Base-by-base conservation (phyloP, 305 asterid genomes). In the Coffea humblotiana region DNA sequence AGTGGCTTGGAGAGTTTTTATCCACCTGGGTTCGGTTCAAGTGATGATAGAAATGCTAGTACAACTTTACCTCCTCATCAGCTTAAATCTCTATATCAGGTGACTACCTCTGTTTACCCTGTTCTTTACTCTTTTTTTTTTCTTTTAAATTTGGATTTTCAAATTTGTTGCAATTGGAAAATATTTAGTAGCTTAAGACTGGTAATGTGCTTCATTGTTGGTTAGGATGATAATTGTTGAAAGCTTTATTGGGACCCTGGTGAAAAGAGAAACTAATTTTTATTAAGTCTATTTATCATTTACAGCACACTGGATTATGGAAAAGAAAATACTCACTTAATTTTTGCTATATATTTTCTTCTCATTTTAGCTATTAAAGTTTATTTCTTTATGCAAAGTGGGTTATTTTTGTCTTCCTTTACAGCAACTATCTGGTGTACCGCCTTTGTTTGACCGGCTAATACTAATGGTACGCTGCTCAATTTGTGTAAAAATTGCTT, bases 1-100 rank as follows among this genome's bases (percentile, higher is more conserved):
- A 94, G 98, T 85, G 98, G 97, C n/a, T 81, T 88, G 37, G 98
- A 91, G 92, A 91, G 96, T 83, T 92, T 85, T 82, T 87, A 84
- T 81, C 92, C 90, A 15, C 97, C 96, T n/a, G 92, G 78, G 73
- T 85, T 78, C 79, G 86, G 84, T 88, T 81, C 92, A 37, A 23
- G 75, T 81, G 85, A 80, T 54, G 80, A 78, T 66, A 85, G 83
- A 64, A 87, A 90, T 75, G 70, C 8, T 18, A 19, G 10, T 19
- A 85, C 97, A 74, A 77, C 80, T n/a, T 83, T 89, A 80, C 80
- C 88, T 75, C 91, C 94, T 75, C 77, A 85, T 82, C 85, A 87
- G 85, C 91, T 94, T 74, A 88, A 90, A 85, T 85, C 89, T 43
- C 79, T 90, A 37, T 94, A 90, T 80, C 93, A 91, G 93, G 98